These are phyloP conservation scores for Chlamydomonas sphaeroides DNA, from an alignment of 139 green algal genomes.

Conservation along the genomic window DNA sequence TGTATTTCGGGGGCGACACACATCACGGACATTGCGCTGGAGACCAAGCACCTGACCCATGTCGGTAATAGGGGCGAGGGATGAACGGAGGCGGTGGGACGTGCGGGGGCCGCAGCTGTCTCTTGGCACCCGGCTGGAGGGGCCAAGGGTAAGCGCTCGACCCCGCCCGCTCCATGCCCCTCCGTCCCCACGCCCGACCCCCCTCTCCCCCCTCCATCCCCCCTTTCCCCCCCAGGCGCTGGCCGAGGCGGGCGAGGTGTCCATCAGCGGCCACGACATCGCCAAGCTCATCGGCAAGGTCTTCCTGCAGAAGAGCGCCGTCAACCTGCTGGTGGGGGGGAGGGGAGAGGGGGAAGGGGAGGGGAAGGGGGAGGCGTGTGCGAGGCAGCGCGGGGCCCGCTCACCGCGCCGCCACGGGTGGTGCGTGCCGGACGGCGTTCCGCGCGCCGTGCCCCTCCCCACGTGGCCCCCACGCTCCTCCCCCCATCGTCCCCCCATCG, in stretches of 20 bases:
- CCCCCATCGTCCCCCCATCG: not conserved
- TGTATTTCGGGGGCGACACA: constrained; percentile 56
- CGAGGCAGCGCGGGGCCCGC: no score
- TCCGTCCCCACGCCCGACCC: no score
- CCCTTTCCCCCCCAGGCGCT: not conserved
- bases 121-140: no score
- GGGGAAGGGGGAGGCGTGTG: not conserved
- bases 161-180: no score
- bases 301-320: constrained; percentile 64
- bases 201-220: no score
- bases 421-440: no score
- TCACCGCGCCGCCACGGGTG: no score
- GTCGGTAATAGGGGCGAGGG: constrained; percentile 70
- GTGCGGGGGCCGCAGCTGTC: no score
- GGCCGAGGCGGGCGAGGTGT: constrained; percentile 31
- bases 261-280: constrained; percentile 38
- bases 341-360: not conserved
- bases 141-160: no score
- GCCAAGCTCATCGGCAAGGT: constrained; percentile 61
- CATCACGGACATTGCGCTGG: constrained; percentile 68
- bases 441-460: no score
- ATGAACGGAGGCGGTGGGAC: no score
- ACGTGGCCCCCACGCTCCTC: not conserved
- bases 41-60: constrained; percentile 69
- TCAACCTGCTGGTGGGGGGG: constrained; percentile 65